phyloP scores from a whole-genome alignment of 208 protist species.

The Perkinsela sp. region DNA sequence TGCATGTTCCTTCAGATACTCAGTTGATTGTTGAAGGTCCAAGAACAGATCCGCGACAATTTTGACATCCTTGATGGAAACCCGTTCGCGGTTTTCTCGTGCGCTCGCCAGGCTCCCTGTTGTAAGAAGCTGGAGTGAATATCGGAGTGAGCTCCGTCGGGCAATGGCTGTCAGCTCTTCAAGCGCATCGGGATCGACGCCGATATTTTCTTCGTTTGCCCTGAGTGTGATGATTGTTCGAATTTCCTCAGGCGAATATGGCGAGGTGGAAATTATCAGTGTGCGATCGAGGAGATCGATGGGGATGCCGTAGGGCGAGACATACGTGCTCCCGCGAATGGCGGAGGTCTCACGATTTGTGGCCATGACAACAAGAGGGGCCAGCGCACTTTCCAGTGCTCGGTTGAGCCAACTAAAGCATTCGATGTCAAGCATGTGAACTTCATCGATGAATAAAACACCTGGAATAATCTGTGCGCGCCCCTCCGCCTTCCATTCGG shows the following conservation, averaged over 20 bases:
- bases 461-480: constrained; percentile 97
- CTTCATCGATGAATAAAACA: constrained; percentile 79
- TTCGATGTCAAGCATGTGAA: constrained; percentile 99
- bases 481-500: constrained; percentile 96
- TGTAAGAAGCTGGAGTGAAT: constrained; percentile 98
- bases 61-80: constrained; percentile 82
- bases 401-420: constrained; percentile 99
- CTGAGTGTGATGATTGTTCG: constrained; percentile 83
- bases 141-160: constrained; percentile 84
- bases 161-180: constrained; percentile 81
- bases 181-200: constrained; percentile 82
- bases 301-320: constrained; percentile 93
- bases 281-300: constrained; percentile 90
- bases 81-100: constrained; percentile 68
- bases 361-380: constrained; percentile 96
- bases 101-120: constrained; percentile 72
- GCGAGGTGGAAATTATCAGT: constrained; percentile 90
- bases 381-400: constrained; percentile 88
- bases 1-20: constrained; percentile 53
- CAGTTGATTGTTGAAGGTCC: constrained; percentile 70
- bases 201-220: constrained; percentile 95
- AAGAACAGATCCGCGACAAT: constrained; percentile 90
- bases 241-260: constrained; percentile 83
- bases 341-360: constrained; percentile 94
- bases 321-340: constrained; percentile 93